Evolutionary conservation across 495 filamentous ascomycete species (phyloP), one percentile per base, ranked within the genome.

Genomic region (Trichoderma gamsii): DNA sequence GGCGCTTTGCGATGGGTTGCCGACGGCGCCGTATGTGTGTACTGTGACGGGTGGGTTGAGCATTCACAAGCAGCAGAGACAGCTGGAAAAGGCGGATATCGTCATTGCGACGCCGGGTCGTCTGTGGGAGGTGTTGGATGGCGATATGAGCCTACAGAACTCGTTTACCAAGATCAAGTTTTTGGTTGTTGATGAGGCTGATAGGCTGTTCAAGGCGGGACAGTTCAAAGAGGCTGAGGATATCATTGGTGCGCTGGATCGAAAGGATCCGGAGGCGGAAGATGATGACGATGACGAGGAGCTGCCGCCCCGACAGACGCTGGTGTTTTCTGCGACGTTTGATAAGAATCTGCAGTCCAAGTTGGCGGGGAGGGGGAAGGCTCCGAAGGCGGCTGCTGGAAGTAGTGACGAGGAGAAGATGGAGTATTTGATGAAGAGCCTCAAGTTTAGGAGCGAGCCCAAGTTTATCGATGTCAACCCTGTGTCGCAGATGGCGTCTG

Each of bases 281-380:
- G 74, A 77, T 29, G 23, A 65, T 4, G 49, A 66, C 16, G 75
- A 76, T 13, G 74, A 75, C 69, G 71, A 71, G 23, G 72, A 77
- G 6, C 75, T 78, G 32, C 67, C 71, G 35, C 72, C 75, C 1
- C 83, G 92, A 29, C 95, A 99, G 75, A 98, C 93, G 1, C 84
- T 99, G 2, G 91, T 99, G 44, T 99, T 99, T 79, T 98, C 96
- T 0, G 95, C 95, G 4, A 99, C 95, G 0, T 97, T 99, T 79
- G 89, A 97, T 73, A 90, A 90, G 72, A 88, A 87, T 13, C 76
- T 99, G 65, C 93, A 97, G 74, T 89, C 93, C 72, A 97, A 97
- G 73, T 82, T 99, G 4, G 86, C 91, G 9, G 89, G 91, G 5
- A 66, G 44, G n/a, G 44, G 44, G 6, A 41, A 44, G 35, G 41